These are phyloP conservation scores for Podaxis rugospora DNA, from an alignment of 768 basidiomycete species.

Conservation along the genomic window DNA sequence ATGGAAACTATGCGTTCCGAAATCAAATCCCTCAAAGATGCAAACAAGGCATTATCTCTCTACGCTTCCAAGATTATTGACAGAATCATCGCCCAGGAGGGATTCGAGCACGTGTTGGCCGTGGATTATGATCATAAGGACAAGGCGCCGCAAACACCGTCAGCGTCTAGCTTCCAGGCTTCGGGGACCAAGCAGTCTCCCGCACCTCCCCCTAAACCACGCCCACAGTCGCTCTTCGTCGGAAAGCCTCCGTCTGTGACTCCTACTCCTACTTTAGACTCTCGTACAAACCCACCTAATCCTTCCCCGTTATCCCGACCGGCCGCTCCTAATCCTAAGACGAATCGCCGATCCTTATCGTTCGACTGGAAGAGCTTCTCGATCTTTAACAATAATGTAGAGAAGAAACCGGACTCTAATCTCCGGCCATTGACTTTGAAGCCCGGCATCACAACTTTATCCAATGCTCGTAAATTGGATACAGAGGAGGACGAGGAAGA, in stretches of 20 bases:
- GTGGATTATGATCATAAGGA: conserved; percentile 78
- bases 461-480: conserved; percentile 74
- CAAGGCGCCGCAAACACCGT: conserved; percentile 41
- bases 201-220: conserved; percentile 36
- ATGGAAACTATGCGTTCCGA: conserved; percentile 77
- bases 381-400: conserved; percentile 49
- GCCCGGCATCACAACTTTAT: conserved; percentile 52
- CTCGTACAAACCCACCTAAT: conserved; percentile 19
- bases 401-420: conserved; percentile 58
- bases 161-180: conserved; percentile 30
- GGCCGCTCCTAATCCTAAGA: conserved; percentile 27
- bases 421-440: conserved; percentile 73
- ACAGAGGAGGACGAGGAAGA: conserved; percentile 93
- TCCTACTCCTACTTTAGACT: conserved; percentile 24
- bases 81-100: conserved; percentile 93
- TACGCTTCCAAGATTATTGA: conserved; percentile 99
- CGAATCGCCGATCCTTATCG: conserved; percentile 72
- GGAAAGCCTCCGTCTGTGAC: conserved; percentile 32
- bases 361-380: conserved; percentile 83
- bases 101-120: conserved; percentile 96
- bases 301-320: background rate
- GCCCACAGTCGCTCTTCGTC: conserved; percentile 62
- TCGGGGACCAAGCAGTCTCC: conserved; percentile 25
- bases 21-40: conserved; percentile 90
- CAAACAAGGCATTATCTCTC: conserved; percentile 91